Base-by-base conservation (phyloP, 2,329 filamentous ascomycete species). In the Fusarium cicatricum region DNA sequence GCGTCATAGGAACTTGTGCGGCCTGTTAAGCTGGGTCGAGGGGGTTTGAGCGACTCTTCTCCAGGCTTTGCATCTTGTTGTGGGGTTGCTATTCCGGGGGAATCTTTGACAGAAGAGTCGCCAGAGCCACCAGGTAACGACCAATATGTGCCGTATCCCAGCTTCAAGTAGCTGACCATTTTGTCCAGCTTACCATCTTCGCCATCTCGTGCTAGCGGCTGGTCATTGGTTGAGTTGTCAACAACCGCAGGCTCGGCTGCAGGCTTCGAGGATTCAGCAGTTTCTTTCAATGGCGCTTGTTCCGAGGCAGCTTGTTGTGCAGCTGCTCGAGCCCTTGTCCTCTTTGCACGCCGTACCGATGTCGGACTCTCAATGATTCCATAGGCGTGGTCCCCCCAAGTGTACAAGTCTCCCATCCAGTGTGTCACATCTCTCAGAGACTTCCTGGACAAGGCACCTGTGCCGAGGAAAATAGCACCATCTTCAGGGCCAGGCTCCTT, bases 321-420 rank as follows among this genome's bases (percentile, higher is more conserved):
- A 5, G 40, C 32, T 21, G 53, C 52, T 32, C 63, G 64, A 41
- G 54, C 50, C 70, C 76, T 74, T 48, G 68, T 74, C 19, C 62
- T 71, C 68, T 72, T 83, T 60, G 77, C 74, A 41, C 82, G 80
- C 28, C 89, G 83, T 55, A 82, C 82, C 2, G 90, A 88, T 2
- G 83, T 85, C 12, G 92, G 90, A 62, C 91, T 92, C 31, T 96
- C 90, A 47, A 85, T 84, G 7, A 97, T 85, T 4, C 93, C 94
- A 71, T 97, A 98, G 2, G 94, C 88, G 68, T 90, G 83, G 46
- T 91, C 87, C 2, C 93, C 94, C 80, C 92, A 91, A 26, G 82
- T 87, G 73, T 95, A 96, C 3, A 97, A 82, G 68, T 91, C 90
- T 72, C 96, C 90, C 82, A 95, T 89, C 94, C 94, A 98, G 50